Evolutionary conservation across 148 eudicot species (phyloP), one percentile per base, ranked within the genome.

Genomic region (Silene uniflora): DNA sequence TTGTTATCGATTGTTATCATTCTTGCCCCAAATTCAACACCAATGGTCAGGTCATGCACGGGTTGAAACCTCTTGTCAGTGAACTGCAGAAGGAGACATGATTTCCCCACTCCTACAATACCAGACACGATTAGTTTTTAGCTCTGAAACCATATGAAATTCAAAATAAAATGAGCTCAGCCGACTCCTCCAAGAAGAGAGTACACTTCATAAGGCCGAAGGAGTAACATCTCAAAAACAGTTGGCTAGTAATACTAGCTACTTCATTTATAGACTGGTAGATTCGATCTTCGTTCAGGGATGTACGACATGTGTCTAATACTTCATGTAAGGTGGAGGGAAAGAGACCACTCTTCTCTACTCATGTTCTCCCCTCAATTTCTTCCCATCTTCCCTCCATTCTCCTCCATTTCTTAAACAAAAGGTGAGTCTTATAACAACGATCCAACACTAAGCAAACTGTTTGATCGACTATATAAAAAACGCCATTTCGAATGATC

Each of bases 11-110:
- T 81, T 39, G 87, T 81, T 62, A 84, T 81, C 87, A 84, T 84
- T 66, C 87, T 78, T 66, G 87, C 87, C 64, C 87, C 87, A 32
- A 84, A 84, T 64, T 84, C 87, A 46, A 84, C 87, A 78, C 87
- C 87, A 56, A 84, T 84, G 49, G 87, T 84, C 47, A 84, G 67
- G 73, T 84, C 84, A 76, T 84, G 86, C 73, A 84, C 86, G 21
- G 86, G 86, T 49, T 84, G 83, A 68, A 84, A 84, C 71, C 86
- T 81, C 81, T 84, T 84, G 61, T 84, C 86, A 7, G 86, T 84
- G 72, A 84, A 84, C 76, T 84, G 86, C 75, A 84, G 75, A 12
- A 84, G 82, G 27, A 84, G 82, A 78, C 87, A 84, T 75, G 87
- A 84, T 67, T 84, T 84, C 55, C 87, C 87, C 19, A 84, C 87